A percentile compares a stretch with the other conserved stretches of the same genome.
Evolutionary conservation across 345 rosid genomes (phyloP).

Genomic region (Eucalyptus sp.): DNA sequence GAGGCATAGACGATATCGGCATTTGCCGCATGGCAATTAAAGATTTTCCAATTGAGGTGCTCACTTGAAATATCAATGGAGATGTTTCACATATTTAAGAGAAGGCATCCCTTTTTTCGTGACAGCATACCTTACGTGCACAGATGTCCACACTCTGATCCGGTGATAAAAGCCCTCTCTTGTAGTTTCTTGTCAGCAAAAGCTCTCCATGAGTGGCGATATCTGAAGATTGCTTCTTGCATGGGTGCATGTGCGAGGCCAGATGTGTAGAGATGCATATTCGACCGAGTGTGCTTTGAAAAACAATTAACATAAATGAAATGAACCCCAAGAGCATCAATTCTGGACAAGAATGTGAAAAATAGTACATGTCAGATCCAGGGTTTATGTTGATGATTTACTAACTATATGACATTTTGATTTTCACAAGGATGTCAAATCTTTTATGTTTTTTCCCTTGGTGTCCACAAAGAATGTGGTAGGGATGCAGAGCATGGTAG

Average conservation of each 20-base stretch:
- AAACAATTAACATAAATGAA: constrained; percentile 64
- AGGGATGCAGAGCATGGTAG: background rate
- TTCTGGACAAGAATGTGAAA: constrained; percentile 25
- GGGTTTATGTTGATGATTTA: background rate
- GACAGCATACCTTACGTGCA: constrained; percentile 14
- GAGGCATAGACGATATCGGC: background rate
- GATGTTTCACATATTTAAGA: background rate
- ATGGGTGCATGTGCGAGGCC: constrained; percentile 59
- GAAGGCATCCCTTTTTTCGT: background rate
- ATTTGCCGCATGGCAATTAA: background rate
- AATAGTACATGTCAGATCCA: background rate
- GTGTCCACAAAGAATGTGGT: background rate
- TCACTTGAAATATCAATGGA: background rate
- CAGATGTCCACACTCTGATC: constrained; percentile 13
- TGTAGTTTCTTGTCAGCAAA: background rate
- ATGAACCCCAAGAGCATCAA: constrained; percentile 91
- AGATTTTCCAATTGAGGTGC: background rate
- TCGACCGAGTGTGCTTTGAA: constrained; percentile 34
- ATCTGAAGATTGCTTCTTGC: constrained; percentile 23
- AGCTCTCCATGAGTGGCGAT: background rate
- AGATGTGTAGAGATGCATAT: constrained; percentile 50
- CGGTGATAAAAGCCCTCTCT: constrained; percentile 7
- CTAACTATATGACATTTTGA: background rate
- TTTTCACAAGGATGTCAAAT: background rate
- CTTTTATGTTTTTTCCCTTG: background rate